Evolutionary conservation across 2,329 filamentous ascomycete genomes (phyloP), one percentile per base, ranked within the genome.

Genomic region (Exophiala phaeomuriformis): DNA sequence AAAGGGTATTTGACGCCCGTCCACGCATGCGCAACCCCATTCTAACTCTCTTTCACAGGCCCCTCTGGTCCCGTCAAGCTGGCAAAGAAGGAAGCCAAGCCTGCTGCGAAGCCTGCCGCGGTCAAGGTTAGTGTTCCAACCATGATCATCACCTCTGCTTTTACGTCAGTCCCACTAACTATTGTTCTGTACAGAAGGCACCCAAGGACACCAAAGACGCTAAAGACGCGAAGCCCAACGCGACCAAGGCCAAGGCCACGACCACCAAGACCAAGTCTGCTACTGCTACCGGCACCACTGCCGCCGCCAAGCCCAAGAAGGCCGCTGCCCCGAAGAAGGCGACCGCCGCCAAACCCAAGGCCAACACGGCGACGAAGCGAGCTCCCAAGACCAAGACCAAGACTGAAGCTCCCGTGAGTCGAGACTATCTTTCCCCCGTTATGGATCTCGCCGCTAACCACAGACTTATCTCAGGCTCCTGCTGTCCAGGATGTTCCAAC

Each of bases 21-120:
- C 27, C 12, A 12, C 19, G 28, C 33, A 8, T 7, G 10, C n/a
- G 5, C 46, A 19, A 3, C 5, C 10, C n/a, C 19, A 50, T 12
- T 12, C 29, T 29, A 40, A 36, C 39, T 59, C 47, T 56, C 54
- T 50, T 36, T 43, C 54, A 48, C 55, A 90, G 86, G 86, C 66
- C 79, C 88, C 56, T 95, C 90, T 60, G 90, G 90, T 57, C 86
- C 88, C 63, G 89, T 93, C 73, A 95, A 95, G 85, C 84, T 95
- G 56, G 86, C 85, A 56, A 91, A 91, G 83, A 90, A 89, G 77
- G 78, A 80, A 52, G 65, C 69, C 45, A 71, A 77, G 70, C 69
- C 75, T 50, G 69, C 71, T 55, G 71, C 70, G 67, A 69, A 71
- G 59, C 52, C 64, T 42, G 60, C 64, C 46, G 59, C 66, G 44